phyloP scores from a whole-genome alignment of 2,329 filamentous ascomycete species.

The Teratosphaeria nubilosa region DNA sequence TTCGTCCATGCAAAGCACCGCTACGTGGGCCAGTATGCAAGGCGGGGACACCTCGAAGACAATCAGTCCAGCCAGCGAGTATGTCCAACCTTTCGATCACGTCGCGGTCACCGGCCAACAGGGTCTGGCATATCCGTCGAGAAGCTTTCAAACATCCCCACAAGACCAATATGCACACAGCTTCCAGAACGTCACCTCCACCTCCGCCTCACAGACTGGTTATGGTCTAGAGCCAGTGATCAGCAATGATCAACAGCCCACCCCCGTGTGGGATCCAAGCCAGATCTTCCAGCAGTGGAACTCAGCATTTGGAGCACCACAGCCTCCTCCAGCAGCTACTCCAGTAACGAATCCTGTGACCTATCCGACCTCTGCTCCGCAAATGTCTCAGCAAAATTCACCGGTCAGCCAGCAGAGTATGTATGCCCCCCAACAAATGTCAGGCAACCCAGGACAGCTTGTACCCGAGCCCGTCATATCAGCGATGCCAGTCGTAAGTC shows the following conservation, averaged over 20 bases:
- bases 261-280: slow-evolving; percentile 26
- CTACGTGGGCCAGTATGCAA: slow-evolving; percentile 12
- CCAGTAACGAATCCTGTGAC: slow-evolving; percentile 9
- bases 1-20: slow-evolving; percentile 1
- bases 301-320: slow-evolving; percentile 64
- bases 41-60: slow-evolving; percentile 14
- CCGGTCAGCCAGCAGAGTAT: slow-evolving; percentile 7
- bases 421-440: slow-evolving; percentile 14
- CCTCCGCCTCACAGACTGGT: slow-evolving; percentile 13
- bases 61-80: slow-evolving; percentile 15
- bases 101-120: slow-evolving; percentile 7
- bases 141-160: slow-evolving; percentile 11
- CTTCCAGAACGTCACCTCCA: slow-evolving; percentile 13
- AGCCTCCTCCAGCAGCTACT: slow-evolving; percentile 30
- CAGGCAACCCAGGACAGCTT: slow-evolving; percentile 8
- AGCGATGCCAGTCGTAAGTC: slow-evolving; percentile 30
- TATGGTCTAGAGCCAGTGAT: slow-evolving; percentile 17
- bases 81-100: slow-evolving; percentile 13
- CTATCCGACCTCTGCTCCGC: slow-evolving; percentile 11
- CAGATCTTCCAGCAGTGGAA: slow-evolving; percentile 71
- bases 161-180: slow-evolving; percentile 11
- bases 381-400: slow-evolving; percentile 29
- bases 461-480: slow-evolving; percentile 6
- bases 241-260: slow-evolving; percentile 19
- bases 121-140: slow-evolving; percentile 9